Evolutionary conservation across 192 early-diverging fungal species (phyloP), one percentile per base, ranked within the genome.

Genomic region (Coemansia sp.): DNA sequence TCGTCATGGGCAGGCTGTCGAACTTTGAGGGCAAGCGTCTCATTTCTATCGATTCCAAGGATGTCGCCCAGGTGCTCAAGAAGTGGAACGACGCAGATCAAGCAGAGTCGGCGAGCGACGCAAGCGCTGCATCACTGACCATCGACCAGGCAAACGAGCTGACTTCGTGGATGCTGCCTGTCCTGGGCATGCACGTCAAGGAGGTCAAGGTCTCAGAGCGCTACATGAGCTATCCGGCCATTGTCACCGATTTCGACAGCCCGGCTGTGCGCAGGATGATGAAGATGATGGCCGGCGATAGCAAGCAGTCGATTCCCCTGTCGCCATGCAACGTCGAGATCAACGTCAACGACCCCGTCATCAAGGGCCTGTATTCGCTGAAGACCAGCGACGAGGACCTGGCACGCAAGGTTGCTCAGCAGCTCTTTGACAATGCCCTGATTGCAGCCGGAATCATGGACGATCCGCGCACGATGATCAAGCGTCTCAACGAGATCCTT

Each of bases 21-120:
- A 86, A 84, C 30, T 95, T 86, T 75, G 83, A 91, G 53, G 90
- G 87, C 35, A 89, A 93, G 79, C 67, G 73, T 34, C 87, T 99
- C 71, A 76, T 81, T 2, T 74, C 78, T 8, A 63, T 75, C 6
- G 78, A 81, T 42, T 81, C 78, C 3, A 64, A 78, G 69, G 96
- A 93, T 45, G 82, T 87, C 18, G 86, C 74, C 50, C 85, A 89
- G 64, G 86, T 84, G 6, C 83, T 86, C 30, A 73, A 88, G 48
- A 83, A 88, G 62, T 87, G 87, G 67, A 85, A 82, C 61, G 85
- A 86, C 7, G 85, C 86, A 22, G 75, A 63, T 0, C 55, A 82
- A 34, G 79, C 78, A 10, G 76, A 79, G 25, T 82, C 79, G 28
- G 10, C 68, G 4, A 67, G 83, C n/a, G 55, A 36, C 29, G 30